Base-by-base conservation (phyloP, 345 rosid species). In the Euphorbia lathyris region DNA sequence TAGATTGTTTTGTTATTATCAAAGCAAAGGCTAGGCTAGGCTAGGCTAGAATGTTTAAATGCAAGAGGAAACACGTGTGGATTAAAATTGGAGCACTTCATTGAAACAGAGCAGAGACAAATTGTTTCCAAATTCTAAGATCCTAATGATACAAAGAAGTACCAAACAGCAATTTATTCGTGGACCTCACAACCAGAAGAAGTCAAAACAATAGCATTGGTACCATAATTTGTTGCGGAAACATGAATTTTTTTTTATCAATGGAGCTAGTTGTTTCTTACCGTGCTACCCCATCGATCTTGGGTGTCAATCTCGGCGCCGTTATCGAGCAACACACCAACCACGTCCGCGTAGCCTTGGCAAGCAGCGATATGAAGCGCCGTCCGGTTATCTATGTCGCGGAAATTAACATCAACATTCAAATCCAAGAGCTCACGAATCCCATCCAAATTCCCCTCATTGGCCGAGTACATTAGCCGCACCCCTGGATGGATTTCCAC, bases 241-340 rank as follows among this genome's bases (percentile, higher is more conserved):
- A 34, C 23, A 45, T 26, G 22, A 30, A 40, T 19, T 3, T 36
- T n/a, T n/a, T 7, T 29, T 1, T 60, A 60, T 2, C 4, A 22
- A 22, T 7, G 26, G 27, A 25, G 38, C 38, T 34, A 34, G 38
- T 63, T n/a, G n/a, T n/a, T n/a, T 22, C 88, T 86, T 83, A 93
- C 98, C 58, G 98, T 91, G 88, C 98, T 93, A 20, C 96, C 98
- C 97, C 98, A 91, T 1, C 94, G 91, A 72, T 93, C 97, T 58
- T 87, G 79, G 72, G 84, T 76, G 63, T 93, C 88, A 50, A 88
- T 79, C 5, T 72, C 65, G 3, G 96, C 94, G 7, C 86, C 84
- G 7, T 79, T 77, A 64, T 86, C 73, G 22, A 91, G 82, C 77
- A 93, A 84, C 73, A 91, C 72, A 38, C 78, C 77, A 27, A 85